phyloP scores from a whole-genome alignment of 2,329 filamentous ascomycete genomes.

The Exophiala calicioides region DNA sequence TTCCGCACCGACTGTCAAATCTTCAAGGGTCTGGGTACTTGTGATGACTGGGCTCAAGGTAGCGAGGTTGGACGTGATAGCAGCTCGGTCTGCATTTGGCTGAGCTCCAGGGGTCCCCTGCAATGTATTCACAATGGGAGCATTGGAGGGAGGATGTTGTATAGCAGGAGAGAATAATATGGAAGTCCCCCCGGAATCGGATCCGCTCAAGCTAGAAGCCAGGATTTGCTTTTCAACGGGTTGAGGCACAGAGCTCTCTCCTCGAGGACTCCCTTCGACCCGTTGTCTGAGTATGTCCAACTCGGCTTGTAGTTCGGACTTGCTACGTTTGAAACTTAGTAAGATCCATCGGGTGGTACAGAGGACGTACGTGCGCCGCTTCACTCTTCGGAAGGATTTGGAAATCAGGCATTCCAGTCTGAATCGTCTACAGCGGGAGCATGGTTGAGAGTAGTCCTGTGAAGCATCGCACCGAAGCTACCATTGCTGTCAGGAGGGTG shows the following conservation, averaged over 20 bases:
- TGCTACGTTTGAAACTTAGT: conserved; percentile 3
- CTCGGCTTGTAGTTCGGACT: conserved; percentile 28
- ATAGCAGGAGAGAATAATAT: too few species aligned
- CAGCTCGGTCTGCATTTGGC: neutral
- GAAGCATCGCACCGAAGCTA: conserved; percentile 21
- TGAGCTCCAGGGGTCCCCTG: too few species aligned
- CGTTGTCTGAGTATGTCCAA: conserved; percentile 10
- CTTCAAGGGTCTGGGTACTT: conserved; percentile 14
- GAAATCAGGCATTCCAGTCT: conserved; percentile 16
- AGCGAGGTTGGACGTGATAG: neutral
- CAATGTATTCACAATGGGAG: too few species aligned
- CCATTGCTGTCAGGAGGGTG: too few species aligned
- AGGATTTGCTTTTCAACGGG: too few species aligned
- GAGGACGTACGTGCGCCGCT: conserved; percentile 16
- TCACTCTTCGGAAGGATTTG: conserved; percentile 11
- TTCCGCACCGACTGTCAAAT: conserved; percentile 8
- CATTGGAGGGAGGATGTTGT: too few species aligned
- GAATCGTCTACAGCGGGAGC: conserved; percentile 16
- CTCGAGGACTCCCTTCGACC: neutral
- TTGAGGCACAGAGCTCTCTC: neutral
- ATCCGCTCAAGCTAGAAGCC: neutral
- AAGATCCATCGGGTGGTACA: neutral
- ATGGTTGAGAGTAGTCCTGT: conserved; percentile 16
- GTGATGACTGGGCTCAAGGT: neutral
- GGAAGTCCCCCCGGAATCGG: too few species aligned